Conservation (phyloP, 2,329 filamentous ascomycete species). For the Cordyceps cicadae region DNA sequence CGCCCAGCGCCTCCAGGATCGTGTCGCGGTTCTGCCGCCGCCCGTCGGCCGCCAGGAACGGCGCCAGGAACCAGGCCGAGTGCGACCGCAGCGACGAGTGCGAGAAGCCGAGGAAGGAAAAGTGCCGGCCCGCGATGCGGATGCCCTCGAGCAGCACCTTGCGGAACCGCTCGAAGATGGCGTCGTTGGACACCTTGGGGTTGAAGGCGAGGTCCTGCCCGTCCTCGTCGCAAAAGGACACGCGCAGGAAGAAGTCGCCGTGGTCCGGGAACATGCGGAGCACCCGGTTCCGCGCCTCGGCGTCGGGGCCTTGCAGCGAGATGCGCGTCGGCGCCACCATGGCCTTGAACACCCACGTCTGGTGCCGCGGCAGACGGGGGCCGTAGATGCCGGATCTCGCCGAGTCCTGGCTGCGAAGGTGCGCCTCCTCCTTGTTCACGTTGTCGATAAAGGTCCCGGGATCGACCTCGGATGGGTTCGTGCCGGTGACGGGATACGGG, state of each 20-base stretch:
- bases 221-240: slow-evolving; percentile 67
- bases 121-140: slow-evolving; percentile 52
- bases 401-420: slow-evolving; percentile 22
- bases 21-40: slow-evolving; percentile 28
- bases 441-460: slow-evolving; percentile 30
- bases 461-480: slow-evolving; percentile 33
- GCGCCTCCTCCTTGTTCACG: slow-evolving; percentile 33
- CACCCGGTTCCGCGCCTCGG: slow-evolving; percentile 62
- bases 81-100: slow-evolving; percentile 69
- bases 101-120: slow-evolving; percentile 66
- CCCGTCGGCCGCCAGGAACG: slow-evolving; percentile 31
- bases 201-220: slow-evolving; percentile 55
- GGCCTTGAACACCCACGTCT: slow-evolving; percentile 46
- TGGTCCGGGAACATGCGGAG: slow-evolving; percentile 54
- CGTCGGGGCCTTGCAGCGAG: slow-evolving; percentile 51
- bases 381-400: slow-evolving; percentile 22
- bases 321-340: slow-evolving; percentile 53
- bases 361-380: slow-evolving; percentile 25
- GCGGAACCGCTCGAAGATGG: slow-evolving; percentile 53
- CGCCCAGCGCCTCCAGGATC: slow-evolving; percentile 40
- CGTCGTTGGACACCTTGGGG: slow-evolving; percentile 34
- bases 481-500: slow-evolving; percentile 44
- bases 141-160: slow-evolving; percentile 51
- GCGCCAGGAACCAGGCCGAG: slow-evolving; percentile 55
- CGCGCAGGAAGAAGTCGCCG: slow-evolving; percentile 58